Percentiles rank a stretch among this genome's conserved stretches.
These are phyloP conservation scores for Metschnikowia kunwiensis DNA, from an alignment of 805 yeast genomes.

Conservation along the genomic window DNA sequence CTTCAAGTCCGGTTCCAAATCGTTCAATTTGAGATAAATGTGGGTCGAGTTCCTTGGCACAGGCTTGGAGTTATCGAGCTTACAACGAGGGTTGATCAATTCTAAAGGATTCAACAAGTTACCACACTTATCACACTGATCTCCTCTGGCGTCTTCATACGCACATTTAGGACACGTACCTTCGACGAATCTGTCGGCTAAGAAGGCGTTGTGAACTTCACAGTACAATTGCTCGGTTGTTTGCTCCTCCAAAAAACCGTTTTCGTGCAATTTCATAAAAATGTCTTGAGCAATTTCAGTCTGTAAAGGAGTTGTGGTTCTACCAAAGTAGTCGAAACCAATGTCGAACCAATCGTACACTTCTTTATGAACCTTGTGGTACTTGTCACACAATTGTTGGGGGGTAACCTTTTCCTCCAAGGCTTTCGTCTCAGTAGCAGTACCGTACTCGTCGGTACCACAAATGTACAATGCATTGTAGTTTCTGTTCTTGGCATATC, in stretches of 20 bases:
- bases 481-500: conserved; percentile 86
- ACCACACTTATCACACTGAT: conserved; percentile 98
- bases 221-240: conserved; percentile 89
- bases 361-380: conserved; percentile 77
- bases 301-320: conserved; percentile 90
- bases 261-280: conserved; percentile 70
- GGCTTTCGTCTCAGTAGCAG: conserved; percentile 99
- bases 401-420: conserved; percentile 91
- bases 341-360: conserved; percentile 97
- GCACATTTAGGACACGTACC: conserved; percentile 95
- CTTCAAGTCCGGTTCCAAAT: conserved; percentile 71
- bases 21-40: conserved; percentile 77
- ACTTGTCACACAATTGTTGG: conserved; percentile 84
- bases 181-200: conserved; percentile 96
- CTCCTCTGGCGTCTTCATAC: conserved; percentile 98
- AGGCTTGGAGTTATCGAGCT: conserved; percentile 82
- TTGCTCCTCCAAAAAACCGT: conserved; percentile 81
- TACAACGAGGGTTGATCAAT: conserved; percentile 92
- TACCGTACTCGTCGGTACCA: conserved; percentile 99
- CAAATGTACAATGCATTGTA: conserved; percentile 83
- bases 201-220: conserved; percentile 81
- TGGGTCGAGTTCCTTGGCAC: conserved; percentile 79
- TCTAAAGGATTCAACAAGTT: conserved; percentile 85
- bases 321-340: conserved; percentile 91
- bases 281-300: conserved; percentile 96